phyloP scores from a whole-genome alignment of 164 flowering plant genomes.

The Taxillus chinensis region DNA sequence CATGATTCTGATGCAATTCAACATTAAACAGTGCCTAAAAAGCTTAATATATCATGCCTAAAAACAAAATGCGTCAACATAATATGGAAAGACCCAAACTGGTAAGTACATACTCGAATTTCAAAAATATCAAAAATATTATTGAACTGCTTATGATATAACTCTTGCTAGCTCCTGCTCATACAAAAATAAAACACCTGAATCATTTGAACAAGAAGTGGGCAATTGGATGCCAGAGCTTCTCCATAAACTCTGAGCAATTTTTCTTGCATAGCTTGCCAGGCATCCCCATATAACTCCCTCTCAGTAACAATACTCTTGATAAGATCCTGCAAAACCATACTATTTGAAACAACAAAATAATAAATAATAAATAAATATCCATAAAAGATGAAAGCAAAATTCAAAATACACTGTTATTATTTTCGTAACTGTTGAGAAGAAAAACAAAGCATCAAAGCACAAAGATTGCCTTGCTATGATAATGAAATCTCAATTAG shows the following conservation, averaged over 20 bases:
- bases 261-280: slow-evolving; percentile 38
- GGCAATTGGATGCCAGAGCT: slow-evolving; percentile 71
- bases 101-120: too few species aligned
- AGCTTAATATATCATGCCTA: too few species aligned
- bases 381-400: background rate
- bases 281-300: slow-evolving; percentile 45
- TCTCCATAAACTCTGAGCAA: slow-evolving; percentile 51
- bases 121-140: too few species aligned
- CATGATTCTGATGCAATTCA: too few species aligned
- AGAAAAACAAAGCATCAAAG: background rate
- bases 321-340: slow-evolving; percentile 55
- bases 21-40: too few species aligned
- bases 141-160: too few species aligned
- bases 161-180: background rate
- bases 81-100: too few species aligned
- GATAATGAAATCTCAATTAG: too few species aligned
- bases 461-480: background rate
- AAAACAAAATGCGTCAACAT: too few species aligned
- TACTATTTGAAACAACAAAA: slow-evolving; percentile 30
- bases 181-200: slow-evolving; percentile 32
- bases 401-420: background rate
- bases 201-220: slow-evolving; percentile 58
- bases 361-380: slow-evolving; percentile 9
- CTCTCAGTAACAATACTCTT: slow-evolving; percentile 35
- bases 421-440: background rate